These are phyloP conservation scores for Fusarium sp. DNA, from an alignment of 2,329 filamentous ascomycete genomes.

Conservation along the genomic window DNA sequence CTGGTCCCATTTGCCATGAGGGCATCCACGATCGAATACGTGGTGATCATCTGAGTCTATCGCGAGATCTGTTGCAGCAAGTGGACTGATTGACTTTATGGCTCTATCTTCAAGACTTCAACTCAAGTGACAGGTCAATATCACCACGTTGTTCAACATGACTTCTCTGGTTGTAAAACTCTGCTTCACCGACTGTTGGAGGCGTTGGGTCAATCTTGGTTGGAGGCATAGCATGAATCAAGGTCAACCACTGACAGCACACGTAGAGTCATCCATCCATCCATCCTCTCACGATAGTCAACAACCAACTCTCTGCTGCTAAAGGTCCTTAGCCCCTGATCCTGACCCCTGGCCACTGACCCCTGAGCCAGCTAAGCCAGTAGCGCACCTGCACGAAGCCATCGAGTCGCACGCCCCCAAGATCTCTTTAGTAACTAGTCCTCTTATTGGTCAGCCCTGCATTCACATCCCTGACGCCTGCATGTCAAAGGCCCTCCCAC, in stretches of 20 bases:
- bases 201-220: constrained; percentile 14
- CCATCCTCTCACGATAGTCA: constrained; percentile 23
- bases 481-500: constrained; percentile 33
- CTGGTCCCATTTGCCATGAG: constrained; percentile 2
- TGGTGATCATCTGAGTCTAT: constrained; percentile 32
- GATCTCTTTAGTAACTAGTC: background rate
- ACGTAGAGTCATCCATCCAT: constrained; percentile 30
- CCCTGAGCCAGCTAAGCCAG: constrained; percentile 31
- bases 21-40: constrained; percentile 18
- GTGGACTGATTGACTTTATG: constrained; percentile 28
- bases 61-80: constrained; percentile 3
- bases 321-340: constrained; percentile 2
- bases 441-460: constrained; percentile 36
- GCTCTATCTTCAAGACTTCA: constrained; percentile 5
- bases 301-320: background rate
- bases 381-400: constrained; percentile 19
- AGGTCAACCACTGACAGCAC: constrained; percentile 23
- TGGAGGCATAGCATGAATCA: constrained; percentile 26
- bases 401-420: constrained; percentile 21
- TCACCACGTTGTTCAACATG: constrained; percentile 1
- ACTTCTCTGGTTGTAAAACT: constrained; percentile 16
- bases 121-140: constrained; percentile 3
- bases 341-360: constrained; percentile 26
- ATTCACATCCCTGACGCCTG: constrained; percentile 36
- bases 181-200: constrained; percentile 31